Evolutionary conservation across 805 yeast genomes (phyloP).

Genomic region (Saccharomycopsis fibuligera): DNA sequence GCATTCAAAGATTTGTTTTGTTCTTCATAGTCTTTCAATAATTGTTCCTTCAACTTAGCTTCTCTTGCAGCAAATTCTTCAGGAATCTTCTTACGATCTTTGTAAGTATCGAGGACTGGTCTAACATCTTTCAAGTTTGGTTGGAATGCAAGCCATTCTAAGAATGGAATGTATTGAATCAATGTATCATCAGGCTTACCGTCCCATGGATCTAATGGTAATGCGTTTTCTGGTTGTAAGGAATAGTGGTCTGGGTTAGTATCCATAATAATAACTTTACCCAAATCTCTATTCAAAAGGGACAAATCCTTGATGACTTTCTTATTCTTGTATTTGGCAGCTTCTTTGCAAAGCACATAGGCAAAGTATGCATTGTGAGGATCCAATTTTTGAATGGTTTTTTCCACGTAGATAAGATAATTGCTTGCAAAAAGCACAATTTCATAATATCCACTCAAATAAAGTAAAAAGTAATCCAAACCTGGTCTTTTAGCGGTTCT

Average conservation of each 20-base stretch:
- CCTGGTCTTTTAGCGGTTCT: conserved; percentile 99
- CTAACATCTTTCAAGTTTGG: conserved; percentile 74
- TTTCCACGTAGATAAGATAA: conserved; percentile 79
- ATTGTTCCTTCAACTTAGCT: conserved; percentile 61
- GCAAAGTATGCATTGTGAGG: conserved; percentile 88
- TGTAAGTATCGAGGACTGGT: conserved; percentile 72
- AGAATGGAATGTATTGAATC: conserved; percentile 78
- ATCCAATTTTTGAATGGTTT: conserved; percentile 80
- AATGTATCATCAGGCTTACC: conserved; percentile 80
- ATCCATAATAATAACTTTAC: conserved; percentile 76
- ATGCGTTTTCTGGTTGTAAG: conserved; percentile 92
- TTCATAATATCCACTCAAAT: conserved; percentile 92
- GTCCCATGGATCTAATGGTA: conserved; percentile 77
- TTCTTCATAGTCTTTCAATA: conserved; percentile 46
- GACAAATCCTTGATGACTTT: conserved; percentile 83
- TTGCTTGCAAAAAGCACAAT: conserved; percentile 85
- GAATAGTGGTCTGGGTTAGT: conserved; percentile 64
- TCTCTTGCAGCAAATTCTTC: conserved; percentile 81
- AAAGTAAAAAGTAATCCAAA: conserved; percentile 90
- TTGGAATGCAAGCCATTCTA: conserved; percentile 91
- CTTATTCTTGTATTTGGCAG: conserved; percentile 84
- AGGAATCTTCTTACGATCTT: conserved; percentile 59
- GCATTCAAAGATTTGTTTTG: conserved; percentile 38
- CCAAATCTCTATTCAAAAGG: conserved; percentile 83
- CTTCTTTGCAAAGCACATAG: conserved; percentile 84